phyloP scores from a whole-genome alignment of 2,329 filamentous ascomycete species.

The Ceratocystis cubensis region DNA sequence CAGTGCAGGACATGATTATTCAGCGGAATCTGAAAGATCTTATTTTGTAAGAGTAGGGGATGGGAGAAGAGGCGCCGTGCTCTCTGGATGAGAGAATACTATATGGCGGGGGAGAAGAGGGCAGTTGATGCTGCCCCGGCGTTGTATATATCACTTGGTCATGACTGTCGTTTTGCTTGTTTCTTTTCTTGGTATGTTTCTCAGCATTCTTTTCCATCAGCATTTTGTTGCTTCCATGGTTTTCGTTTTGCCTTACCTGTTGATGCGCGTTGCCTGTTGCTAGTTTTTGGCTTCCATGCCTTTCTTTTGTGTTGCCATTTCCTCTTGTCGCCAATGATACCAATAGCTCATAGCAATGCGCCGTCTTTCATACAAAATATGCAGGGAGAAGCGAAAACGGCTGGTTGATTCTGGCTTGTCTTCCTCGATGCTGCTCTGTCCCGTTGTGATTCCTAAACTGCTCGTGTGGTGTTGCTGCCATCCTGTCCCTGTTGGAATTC shows the following conservation, averaged over 20 bases:
- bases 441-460: too few relatives aligned
- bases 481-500: too few relatives aligned
- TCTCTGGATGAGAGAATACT: background rate
- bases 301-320: background rate
- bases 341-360: background rate
- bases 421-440: background rate
- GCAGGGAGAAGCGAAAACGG: too few relatives aligned
- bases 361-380: background rate
- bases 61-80: background rate
- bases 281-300: background rate
- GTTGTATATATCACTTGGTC: background rate
- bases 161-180: background rate
- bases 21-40: slow-evolving; percentile 71
- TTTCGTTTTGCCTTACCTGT: background rate
- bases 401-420: background rate
- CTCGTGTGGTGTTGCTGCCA: too few relatives aligned
- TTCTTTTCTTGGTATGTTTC: background rate
- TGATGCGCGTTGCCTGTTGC: background rate
- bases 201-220: background rate
- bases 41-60: slow-evolving; percentile 42
- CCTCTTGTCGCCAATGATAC: background rate
- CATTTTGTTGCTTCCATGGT: background rate
- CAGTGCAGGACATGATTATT: slow-evolving; percentile 79
- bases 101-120: background rate
- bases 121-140: background rate